A percentile compares a stretch with the other conserved stretches of the same genome.
phyloP scores from a whole-genome alignment of 257 asterid genomes.

The Nyctanthes arbortristis region DNA sequence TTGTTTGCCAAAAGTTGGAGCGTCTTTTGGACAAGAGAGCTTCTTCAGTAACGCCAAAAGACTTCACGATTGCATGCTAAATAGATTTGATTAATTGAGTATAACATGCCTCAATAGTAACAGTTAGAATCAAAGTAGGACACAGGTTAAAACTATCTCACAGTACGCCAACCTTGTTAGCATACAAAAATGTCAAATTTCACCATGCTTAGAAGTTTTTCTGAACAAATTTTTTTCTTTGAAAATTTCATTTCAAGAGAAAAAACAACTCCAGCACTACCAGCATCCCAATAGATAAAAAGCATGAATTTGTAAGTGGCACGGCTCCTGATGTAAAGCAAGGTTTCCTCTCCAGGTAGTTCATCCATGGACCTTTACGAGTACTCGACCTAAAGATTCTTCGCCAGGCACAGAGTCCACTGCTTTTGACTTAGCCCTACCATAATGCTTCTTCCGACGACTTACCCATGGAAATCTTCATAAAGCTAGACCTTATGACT shows the following conservation, averaged over 20 bases:
- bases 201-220: background rate
- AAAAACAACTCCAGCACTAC: background rate
- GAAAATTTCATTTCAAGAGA: background rate
- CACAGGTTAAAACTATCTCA: too few relatives aligned
- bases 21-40: too few relatives aligned
- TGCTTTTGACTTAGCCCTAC: background rate
- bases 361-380: background rate
- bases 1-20: too few relatives aligned
- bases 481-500: constrained; percentile 19
- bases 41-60: too few relatives aligned
- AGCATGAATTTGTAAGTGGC: too few relatives aligned
- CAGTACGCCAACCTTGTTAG: too few relatives aligned
- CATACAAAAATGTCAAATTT: background rate
- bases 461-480: background rate
- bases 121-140: too few relatives aligned
- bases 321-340: background rate
- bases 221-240: background rate
- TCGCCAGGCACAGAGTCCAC: background rate
- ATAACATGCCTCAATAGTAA: too few relatives aligned
- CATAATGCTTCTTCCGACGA: background rate
- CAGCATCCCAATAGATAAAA: background rate
- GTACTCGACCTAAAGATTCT: background rate
- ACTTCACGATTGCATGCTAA: too few relatives aligned
- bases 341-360: background rate
- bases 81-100: too few relatives aligned